A percentile compares a stretch with the other conserved stretches of the same genome.
phyloP scores from a whole-genome alignment of 176 grass and related monocot genomes.

The Tillandsia fasciculata region DNA sequence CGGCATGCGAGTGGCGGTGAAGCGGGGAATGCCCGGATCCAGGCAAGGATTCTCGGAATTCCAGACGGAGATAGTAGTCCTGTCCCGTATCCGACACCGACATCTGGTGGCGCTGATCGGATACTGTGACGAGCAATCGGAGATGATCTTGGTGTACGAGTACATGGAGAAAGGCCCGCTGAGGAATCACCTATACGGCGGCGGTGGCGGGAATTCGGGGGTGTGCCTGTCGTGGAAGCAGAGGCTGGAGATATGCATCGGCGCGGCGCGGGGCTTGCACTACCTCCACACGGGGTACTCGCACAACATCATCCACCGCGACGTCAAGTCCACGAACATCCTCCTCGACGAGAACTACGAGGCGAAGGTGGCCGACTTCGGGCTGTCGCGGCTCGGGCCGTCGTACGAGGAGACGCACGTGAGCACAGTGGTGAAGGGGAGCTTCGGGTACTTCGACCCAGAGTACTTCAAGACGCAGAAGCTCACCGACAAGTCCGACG shows the following conservation, averaged over 20 bases:
- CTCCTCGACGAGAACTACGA: slow-evolving; percentile 28
- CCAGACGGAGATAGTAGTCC: slow-evolving; percentile 34
- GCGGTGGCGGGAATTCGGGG: background rate
- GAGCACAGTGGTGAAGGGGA: slow-evolving; percentile 29
- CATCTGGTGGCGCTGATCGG: slow-evolving; percentile 40
- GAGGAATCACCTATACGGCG: slow-evolving; percentile 25
- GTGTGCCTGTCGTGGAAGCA: slow-evolving; percentile 45
- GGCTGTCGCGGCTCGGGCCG: slow-evolving; percentile 28
- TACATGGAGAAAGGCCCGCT: slow-evolving; percentile 39
- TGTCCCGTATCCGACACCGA: slow-evolving; percentile 35
- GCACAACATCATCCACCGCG: slow-evolving; percentile 50
- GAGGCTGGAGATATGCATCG: slow-evolving; percentile 52
- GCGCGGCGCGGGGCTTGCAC: slow-evolving; percentile 42
- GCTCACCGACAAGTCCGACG: slow-evolving; percentile 42
- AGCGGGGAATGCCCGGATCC: slow-evolving; percentile 21
- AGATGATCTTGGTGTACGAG: slow-evolving; percentile 47
- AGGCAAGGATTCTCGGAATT: slow-evolving; percentile 40
- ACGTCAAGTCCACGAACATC: slow-evolving; percentile 56
- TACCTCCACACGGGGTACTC: slow-evolving; percentile 45
- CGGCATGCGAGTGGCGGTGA: slow-evolving; percentile 32
- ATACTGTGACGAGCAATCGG: slow-evolving; percentile 36
- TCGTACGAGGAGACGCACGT: slow-evolving; percentile 24
- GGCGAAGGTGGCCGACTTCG: slow-evolving; percentile 48
- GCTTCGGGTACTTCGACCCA: slow-evolving; percentile 36
- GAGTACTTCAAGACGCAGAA: slow-evolving; percentile 42